Evolutionary conservation across 768 basidiomycete species (phyloP).

Genomic region (Solioccasus polychromus): DNA sequence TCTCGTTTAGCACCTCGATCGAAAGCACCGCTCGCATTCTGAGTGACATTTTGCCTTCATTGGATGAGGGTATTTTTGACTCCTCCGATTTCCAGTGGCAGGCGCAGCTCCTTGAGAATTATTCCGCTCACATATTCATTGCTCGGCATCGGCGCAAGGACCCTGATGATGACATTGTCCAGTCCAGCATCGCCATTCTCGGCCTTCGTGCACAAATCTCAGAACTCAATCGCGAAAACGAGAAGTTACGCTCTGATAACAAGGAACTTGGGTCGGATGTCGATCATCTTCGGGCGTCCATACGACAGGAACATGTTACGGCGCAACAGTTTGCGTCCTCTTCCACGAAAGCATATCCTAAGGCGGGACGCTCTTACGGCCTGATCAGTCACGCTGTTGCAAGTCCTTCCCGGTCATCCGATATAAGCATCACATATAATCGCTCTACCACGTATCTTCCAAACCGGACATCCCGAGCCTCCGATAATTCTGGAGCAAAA

Average conservation of each 20-base stretch:
- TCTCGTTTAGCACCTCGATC: conserved; percentile 49
- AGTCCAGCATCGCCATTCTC: conserved; percentile 51
- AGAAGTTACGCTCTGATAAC: conserved; percentile 23
- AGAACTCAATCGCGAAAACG: conserved; percentile 35
- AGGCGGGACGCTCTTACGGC: conserved; percentile 1
- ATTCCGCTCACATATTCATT: conserved; percentile 55
- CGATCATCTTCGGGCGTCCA: conserved; percentile 10
- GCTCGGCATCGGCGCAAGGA: conserved; percentile 27
- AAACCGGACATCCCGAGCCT: background rate
- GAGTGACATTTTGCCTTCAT: conserved; percentile 41
- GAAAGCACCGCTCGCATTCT: conserved; percentile 44
- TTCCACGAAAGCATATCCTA: background rate
- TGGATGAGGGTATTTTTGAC: conserved; percentile 43
- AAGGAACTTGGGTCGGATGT: conserved; percentile 26
- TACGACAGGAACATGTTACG: conserved; percentile 15
- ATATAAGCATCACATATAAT: too few species aligned
- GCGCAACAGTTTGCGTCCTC: background rate
- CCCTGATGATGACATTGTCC: conserved; percentile 38
- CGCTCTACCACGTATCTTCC: too few species aligned
- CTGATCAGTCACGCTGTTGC: conserved; percentile 18
- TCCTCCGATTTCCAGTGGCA: conserved; percentile 57
- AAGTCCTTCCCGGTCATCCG: conserved; percentile 27
- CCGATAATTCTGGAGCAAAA: conserved; percentile 9
- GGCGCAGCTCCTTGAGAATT: conserved; percentile 58
- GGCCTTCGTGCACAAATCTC: conserved; percentile 39